Base-by-base conservation (phyloP, 2,329 filamentous ascomycete genomes). In the Diaporthe longicolla region DNA sequence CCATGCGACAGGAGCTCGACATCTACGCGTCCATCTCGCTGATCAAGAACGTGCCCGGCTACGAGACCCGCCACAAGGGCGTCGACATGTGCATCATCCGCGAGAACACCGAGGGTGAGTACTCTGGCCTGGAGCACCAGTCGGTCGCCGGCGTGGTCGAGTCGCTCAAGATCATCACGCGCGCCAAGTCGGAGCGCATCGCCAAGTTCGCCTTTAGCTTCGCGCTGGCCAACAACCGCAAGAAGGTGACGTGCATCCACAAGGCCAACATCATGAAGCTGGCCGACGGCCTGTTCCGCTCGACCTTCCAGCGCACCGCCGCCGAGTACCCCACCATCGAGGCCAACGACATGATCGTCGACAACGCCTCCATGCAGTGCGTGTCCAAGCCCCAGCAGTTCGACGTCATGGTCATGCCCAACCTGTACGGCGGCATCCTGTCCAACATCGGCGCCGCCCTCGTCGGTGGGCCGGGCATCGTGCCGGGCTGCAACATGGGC, bases 221-320 rank as follows among this genome's bases (percentile, higher is more conserved):
- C 82, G 97, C 97, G 74, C 93, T 98, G 74, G 97, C 97, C 86
- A 99, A 99, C 91, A 96, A 97, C 91, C 92, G 97, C 84, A 96
- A 97, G 90, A 98, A 98, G 93, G 95, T 99, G 74, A 98, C 97
- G 79, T 98, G 96, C 89, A 98, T 99, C 84, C 97, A 99, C 93
- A 99, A 99, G 91, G 97, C 97, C 87, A 99, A 99, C 91, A 99
- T 99, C 89, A 99, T 99, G 97, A 99, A 99, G 91, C 91, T 99
- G 75, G 96, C 95, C 84, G 97, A 99, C 81, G 97, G 97, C 86
- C 94, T 99, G 73, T 99, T 99, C 94, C 94, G 97, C 85, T 96
- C 93, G 88, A 98, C 97, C 79, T 97, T 98, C 90, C 95, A 97
- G 89, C 90, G 92, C 82, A 92, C 97, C 79, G 94, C 95, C 78